These are phyloP conservation scores for Aureobasidium zeae DNA, from an alignment of 2,329 filamentous ascomycete species.

Conservation along the genomic window DNA sequence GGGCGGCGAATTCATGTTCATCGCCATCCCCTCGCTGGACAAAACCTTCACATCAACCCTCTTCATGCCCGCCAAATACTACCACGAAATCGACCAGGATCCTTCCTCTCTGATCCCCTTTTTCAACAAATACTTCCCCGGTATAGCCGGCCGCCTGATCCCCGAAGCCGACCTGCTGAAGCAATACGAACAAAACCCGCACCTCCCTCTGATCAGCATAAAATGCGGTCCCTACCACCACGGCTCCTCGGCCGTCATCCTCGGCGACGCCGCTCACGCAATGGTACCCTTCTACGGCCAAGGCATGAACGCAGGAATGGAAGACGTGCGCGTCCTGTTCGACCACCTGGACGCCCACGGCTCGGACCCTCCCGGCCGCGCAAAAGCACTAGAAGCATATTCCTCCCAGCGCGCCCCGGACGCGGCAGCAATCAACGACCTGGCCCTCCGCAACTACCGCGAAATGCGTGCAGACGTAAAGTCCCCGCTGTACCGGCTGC, in stretches of 20 bases:
- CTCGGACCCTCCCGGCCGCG: conserved; percentile 31
- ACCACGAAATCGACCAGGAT: conserved; percentile 55
- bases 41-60: conserved; percentile 92
- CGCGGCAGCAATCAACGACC: conserved; percentile 81
- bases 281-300: conserved; percentile 99
- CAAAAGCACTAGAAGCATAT: conserved; percentile 59
- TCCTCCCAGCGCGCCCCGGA: conserved; percentile 64
- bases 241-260: conserved; percentile 64
- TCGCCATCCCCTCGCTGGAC: conserved; percentile 82
- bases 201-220: conserved; percentile 85
- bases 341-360: conserved; percentile 64
- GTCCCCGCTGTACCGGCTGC: conserved; percentile 63
- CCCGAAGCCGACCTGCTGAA: conserved; percentile 55
- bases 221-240: conserved; percentile 88
- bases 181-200: conserved; percentile 74
- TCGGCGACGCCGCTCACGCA: conserved; percentile 91
- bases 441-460: conserved; percentile 81
- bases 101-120: conserved; percentile 55
- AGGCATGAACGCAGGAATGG: conserved; percentile 92
- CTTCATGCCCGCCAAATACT: conserved; percentile 68
- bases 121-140: conserved; percentile 79
- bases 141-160: conserved; percentile 63
- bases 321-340: conserved; percentile 87
- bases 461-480: conserved; percentile 89
- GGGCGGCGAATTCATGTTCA: conserved; percentile 91